Conservation (phyloP, 2,329 filamentous ascomycete genomes). For the Metarhizium guizhouense region DNA sequence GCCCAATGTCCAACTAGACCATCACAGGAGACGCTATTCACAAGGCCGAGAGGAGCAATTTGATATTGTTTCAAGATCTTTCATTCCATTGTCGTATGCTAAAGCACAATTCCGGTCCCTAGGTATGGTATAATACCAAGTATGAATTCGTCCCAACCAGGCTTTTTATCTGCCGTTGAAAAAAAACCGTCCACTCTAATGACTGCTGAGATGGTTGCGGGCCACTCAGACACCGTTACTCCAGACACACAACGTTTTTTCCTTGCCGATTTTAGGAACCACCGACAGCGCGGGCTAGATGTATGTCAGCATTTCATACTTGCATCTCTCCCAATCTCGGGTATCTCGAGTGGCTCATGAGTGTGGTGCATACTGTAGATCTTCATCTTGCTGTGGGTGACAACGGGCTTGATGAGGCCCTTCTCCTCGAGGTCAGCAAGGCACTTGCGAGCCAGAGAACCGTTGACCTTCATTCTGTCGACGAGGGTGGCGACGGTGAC, state of each 20-base stretch:
- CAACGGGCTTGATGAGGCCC: slow-evolving; percentile 96
- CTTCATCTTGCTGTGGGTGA: slow-evolving; percentile 92
- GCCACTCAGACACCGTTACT: slow-evolving; percentile 29
- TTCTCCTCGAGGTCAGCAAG: slow-evolving; percentile 93
- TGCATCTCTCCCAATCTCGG: neutral
- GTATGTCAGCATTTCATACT: neutral
- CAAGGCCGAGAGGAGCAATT: neutral
- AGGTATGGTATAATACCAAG: slow-evolving; percentile 28
- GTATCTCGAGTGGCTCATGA: neutral
- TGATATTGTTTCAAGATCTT: slow-evolving; percentile 12
- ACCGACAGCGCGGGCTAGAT: slow-evolving; percentile 51
- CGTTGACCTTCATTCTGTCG: slow-evolving; percentile 99
- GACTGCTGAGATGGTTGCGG: slow-evolving; percentile 24
- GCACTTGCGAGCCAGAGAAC: slow-evolving; percentile 84
- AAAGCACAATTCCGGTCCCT: slow-evolving; percentile 26
- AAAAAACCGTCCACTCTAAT: slow-evolving; percentile 23
- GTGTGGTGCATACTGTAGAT: slow-evolving; percentile 72
- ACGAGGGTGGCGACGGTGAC: slow-evolving; percentile 97
- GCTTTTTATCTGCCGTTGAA: slow-evolving; percentile 21
- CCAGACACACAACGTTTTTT: slow-evolving; percentile 23
- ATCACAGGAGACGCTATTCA: neutral
- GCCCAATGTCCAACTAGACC: neutral
- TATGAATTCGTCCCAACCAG: slow-evolving; percentile 31
- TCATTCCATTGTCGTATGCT: slow-evolving; percentile 31
- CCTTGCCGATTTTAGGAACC: slow-evolving; percentile 32